phyloP scores from a whole-genome alignment of 306 rosid species.

The Lathyrus tuberosus region DNA sequence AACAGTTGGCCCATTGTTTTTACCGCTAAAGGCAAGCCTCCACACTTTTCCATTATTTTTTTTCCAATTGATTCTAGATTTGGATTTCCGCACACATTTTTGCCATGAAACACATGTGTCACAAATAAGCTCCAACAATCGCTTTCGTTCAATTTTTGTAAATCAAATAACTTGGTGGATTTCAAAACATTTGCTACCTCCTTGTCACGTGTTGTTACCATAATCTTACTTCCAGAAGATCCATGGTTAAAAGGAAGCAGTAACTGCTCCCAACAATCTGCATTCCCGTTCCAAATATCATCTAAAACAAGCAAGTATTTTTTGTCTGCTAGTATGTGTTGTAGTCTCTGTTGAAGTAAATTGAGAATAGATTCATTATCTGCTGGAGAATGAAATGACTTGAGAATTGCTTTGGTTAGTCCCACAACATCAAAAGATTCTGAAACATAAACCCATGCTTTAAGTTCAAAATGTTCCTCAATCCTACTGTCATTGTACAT shows the following conservation, averaged over 20 bases:
- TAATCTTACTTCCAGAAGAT: background rate
- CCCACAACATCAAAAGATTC: constrained; percentile 11
- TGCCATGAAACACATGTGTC: background rate
- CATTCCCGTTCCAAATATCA: background rate
- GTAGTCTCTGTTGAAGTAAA: background rate
- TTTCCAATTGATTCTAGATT: background rate
- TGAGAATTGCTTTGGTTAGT: constrained; percentile 1
- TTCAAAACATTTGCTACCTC: background rate
- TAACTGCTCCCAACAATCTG: background rate
- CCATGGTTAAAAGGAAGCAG: background rate
- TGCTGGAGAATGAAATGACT: background rate
- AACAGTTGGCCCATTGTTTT: constrained; percentile 46
- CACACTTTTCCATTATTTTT: constrained; percentile 27
- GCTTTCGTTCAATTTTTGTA: background rate
- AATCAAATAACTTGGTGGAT: background rate
- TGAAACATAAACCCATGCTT: constrained; percentile 6
- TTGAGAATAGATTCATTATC: background rate
- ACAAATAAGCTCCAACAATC: constrained; percentile 1
- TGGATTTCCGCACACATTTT: background rate
- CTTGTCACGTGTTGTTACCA: background rate
- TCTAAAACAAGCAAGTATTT: no score
- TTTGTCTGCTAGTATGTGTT: background rate
- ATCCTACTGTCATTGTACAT: background rate
- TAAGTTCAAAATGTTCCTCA: background rate
- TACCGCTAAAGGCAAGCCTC: constrained; percentile 53